A percentile compares a stretch with the other conserved stretches of the same genome.
phyloP scores from a whole-genome alignment of 352 stramenopile species.

The Phytophthora pini region DNA sequence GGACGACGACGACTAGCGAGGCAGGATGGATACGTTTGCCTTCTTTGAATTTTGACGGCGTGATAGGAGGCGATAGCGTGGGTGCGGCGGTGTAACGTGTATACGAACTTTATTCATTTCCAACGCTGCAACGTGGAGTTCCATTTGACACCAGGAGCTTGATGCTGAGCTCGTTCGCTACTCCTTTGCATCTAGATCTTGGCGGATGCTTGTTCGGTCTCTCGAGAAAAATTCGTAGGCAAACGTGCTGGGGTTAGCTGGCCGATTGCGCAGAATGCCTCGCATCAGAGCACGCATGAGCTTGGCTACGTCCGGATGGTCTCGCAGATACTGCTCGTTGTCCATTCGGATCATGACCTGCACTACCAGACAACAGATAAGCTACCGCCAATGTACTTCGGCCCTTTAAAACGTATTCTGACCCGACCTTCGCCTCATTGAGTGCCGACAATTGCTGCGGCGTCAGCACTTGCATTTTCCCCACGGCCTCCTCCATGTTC shows the following conservation, averaged over 20 bases:
- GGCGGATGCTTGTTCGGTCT: constrained; percentile 34
- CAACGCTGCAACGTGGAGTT: not conserved
- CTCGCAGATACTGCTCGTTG: constrained; percentile 78
- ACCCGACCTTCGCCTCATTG: constrained; percentile 67
- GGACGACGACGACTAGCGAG: constrained; percentile 32
- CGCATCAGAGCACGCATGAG: constrained; percentile 65
- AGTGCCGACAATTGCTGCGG: constrained; percentile 65
- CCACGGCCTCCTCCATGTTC: constrained; percentile 25
- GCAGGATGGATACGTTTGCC: constrained; percentile 33
- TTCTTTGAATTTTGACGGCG: constrained; percentile 45
- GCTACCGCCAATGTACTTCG: not conserved
- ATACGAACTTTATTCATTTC: constrained; percentile 32
- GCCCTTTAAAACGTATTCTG: not conserved
- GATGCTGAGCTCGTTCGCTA: constrained; percentile 17
- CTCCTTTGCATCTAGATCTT: constrained; percentile 58
- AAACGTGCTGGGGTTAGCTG: constrained; percentile 54
- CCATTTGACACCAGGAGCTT: not conserved
- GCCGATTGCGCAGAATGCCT: constrained; percentile 62
- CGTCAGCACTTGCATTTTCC: constrained; percentile 70
- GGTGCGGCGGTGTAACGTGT: constrained; percentile 42
- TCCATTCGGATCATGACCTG: constrained; percentile 83
- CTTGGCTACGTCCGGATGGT: constrained; percentile 65
- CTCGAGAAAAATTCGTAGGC: constrained; percentile 69
- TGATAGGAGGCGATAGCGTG: constrained; percentile 39
- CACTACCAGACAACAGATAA: constrained; percentile 1